Evolutionary conservation across 768 basidiomycete genomes (phyloP), one percentile per base, ranked within the genome.

Genomic region (Strobilomyces dryophilus): DNA sequence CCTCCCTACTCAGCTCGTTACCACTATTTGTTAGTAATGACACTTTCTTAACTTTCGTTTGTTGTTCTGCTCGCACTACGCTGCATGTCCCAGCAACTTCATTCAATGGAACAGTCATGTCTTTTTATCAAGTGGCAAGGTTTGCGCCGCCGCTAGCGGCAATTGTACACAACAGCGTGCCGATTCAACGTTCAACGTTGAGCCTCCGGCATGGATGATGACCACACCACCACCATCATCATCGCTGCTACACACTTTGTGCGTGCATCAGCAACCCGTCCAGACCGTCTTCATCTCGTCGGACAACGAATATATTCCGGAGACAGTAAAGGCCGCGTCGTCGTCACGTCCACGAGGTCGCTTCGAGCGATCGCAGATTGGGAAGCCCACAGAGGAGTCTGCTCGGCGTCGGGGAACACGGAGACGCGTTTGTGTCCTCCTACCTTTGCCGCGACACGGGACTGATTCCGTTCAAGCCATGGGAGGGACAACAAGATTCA

Each of bases 281-380:
- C 80, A 72, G 49, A 72, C 80, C 0, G 51, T 95, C 34, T 75
- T 70, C 41, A 72, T 92, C 61, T 90, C 92, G 1, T 58, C 73
- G 4, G 82, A 89, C 65, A 91, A 92, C 63, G 89, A 17, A 72
- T 98, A 5, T 95, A 92, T 71, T 91, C 95, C 8, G 94, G 87
- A 4, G 95, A 98, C 61, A 73, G 77, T 5, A 78, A 83, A 17
- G 95, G 95, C 3, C 78, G 72, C 18, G 82, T 94, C 21, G 79
- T 84, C 5, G 71, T 90, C 52, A 90, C 87, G 4, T 89, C 90
- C 40, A 84, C 93, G 3, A 75, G 80, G 26, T 81, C 84, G 1
- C 75, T 94, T 17, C 81, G 95, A 18, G 75, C 90, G 0, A 72
- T 90, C 17, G 72, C 81, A 1, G 72, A 78, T n/a, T 97, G 94